These are phyloP conservation scores for Lactifluus rugatus DNA, from an alignment of 768 basidiomycete genomes.

Conservation along the genomic window DNA sequence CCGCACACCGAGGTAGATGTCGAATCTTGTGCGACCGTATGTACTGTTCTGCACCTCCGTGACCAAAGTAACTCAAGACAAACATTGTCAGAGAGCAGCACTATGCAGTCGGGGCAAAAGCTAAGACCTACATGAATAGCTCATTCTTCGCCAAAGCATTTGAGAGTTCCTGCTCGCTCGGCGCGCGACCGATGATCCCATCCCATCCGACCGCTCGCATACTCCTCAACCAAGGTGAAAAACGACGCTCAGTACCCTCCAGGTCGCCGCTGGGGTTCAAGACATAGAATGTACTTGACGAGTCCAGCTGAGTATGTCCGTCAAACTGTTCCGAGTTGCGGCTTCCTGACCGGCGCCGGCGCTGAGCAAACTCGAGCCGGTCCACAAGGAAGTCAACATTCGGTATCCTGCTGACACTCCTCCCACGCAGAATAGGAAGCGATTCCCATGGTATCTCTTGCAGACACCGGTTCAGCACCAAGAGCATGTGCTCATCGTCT, in stretches of 20 bases:
- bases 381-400: slow-evolving; percentile 83
- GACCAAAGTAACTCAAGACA: slow-evolving; percentile 82
- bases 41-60: slow-evolving; percentile 94
- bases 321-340: slow-evolving; percentile 20
- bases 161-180: slow-evolving; percentile 78
- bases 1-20: slow-evolving; percentile 75
- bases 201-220: slow-evolving; percentile 77
- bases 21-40: slow-evolving; percentile 79
- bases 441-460: slow-evolving; percentile 95
- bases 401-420: slow-evolving; percentile 89
- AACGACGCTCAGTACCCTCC: slow-evolving; percentile 69
- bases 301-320: slow-evolving; percentile 51
- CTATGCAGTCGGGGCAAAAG: not conserved
- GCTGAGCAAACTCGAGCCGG: slow-evolving; percentile 49
- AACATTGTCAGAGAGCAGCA: slow-evolving; percentile 7
- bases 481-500: slow-evolving; percentile 67
- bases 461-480: slow-evolving; percentile 83
- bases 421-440: slow-evolving; percentile 72
- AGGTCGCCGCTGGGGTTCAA: slow-evolving; percentile 93
- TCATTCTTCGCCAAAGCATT: slow-evolving; percentile 65
- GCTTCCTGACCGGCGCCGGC: slow-evolving; percentile 32
- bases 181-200: slow-evolving; percentile 63
- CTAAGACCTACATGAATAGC: slow-evolving; percentile 74
- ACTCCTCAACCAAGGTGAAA: slow-evolving; percentile 63
- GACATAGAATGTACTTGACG: slow-evolving; percentile 66